Conservation (phyloP, 2,329 filamentous ascomycete species). For the Rugonectria rugulosa region DNA sequence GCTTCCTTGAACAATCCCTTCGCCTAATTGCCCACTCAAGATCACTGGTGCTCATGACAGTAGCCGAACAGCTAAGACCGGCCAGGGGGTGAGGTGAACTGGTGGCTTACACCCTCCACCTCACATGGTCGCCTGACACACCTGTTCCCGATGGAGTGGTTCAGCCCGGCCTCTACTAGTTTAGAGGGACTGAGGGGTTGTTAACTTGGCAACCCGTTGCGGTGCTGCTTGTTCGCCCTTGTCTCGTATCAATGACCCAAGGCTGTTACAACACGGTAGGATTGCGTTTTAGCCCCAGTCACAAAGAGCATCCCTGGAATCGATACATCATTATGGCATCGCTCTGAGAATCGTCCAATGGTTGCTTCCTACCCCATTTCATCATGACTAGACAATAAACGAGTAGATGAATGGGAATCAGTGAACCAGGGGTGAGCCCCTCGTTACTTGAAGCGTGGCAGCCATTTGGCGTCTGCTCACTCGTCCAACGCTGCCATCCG, state of each 20-base stretch:
- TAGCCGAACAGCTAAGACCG: constrained; percentile 1
- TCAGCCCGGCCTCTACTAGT: constrained; percentile 30
- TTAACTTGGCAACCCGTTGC: background rate
- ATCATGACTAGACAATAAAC: background rate
- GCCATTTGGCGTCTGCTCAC: too few species aligned
- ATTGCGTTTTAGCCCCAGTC: background rate
- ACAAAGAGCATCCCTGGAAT: constrained; percentile 1
- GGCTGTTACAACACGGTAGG: constrained; percentile 3
- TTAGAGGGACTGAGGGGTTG: constrained; percentile 11
- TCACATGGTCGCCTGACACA: constrained; percentile 26
- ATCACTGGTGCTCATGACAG: too few species aligned
- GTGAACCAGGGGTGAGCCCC: too few species aligned
- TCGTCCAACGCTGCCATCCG: too few species aligned
- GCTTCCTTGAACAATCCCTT: constrained; percentile 8
- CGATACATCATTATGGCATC: constrained; percentile 4
- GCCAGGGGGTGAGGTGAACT: constrained; percentile 5
- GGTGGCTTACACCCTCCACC: constrained; percentile 7
- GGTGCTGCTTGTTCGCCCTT: constrained; percentile 12
- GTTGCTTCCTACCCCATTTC: background rate
- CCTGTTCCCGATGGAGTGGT: constrained; percentile 37
- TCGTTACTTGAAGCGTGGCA: too few species aligned
- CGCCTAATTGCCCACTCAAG: constrained; percentile 14
- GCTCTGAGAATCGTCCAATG: background rate
- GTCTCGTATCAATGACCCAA: constrained; percentile 16
- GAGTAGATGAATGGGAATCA: too few species aligned